Base-by-base conservation (phyloP, 2,329 filamentous ascomycete genomes). In the Fusarium falciforme region DNA sequence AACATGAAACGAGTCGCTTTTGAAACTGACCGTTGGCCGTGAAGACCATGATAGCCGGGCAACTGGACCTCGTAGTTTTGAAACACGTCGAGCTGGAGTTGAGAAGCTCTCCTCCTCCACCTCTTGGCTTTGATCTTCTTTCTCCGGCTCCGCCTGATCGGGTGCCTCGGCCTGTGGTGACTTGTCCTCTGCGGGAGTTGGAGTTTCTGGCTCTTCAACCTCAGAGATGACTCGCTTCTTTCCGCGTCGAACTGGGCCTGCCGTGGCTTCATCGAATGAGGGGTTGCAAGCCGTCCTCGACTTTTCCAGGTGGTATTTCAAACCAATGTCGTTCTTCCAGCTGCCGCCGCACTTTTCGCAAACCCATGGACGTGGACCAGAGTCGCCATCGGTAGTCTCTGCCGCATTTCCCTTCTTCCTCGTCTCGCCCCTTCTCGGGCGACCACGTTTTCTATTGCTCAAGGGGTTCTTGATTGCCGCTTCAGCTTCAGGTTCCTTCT, bases 251-350 rank as follows among this genome's bases (percentile, higher is more conserved):
- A 62, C 60, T 25, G 70, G 66, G 6, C 67, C 62, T 20, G 68
- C 61, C 10, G 70, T 35, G 22, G 57, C 64, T 38, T 70, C 64
- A 17, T 81, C 82, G 22, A 76, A 82, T 22, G 77, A 79, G 3
- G 88, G 85, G 72, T 91, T 91, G 76, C 89, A 91, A 16, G 83
- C 25, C 5, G 87, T 87, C 67, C 83, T 83, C 1, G 89, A 88
- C 74, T 90, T 90, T 36, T 86, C 86, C 16, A 87, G 79, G 70
- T 91, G 89, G 75, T 91, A 91, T 60, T 89, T 88, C 17, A 91
- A 81, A 0, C 89, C 89, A 54, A 89, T 82, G 36, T 87, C 83
- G 61, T 91, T 91, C 78, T 90, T 90, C 88, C 89, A 91, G 12
- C 79, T 81, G 4, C 84, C 85, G 11, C 85, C 85, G 67, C 89